Base-by-base conservation (phyloP, 208 protist species). In the Strigomonas galati region DNA sequence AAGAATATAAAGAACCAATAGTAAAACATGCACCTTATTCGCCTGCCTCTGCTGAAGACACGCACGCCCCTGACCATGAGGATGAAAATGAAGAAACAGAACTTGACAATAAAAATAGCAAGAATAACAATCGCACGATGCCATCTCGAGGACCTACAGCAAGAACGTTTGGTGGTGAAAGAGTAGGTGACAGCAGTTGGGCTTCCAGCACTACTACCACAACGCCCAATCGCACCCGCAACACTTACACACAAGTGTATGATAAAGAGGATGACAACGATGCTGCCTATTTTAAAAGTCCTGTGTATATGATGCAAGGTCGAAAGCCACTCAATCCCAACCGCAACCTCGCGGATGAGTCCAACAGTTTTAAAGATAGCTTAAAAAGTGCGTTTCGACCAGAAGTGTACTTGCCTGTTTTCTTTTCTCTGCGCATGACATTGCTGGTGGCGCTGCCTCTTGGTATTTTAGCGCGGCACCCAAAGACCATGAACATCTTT, bases 381-480 rank as follows among this genome's bases (percentile, higher is more conserved):
- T n/a, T n/a, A n/a, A n/a, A n/a, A n/a, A n/a, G n/a, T n/a, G n/a
- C n/a, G n/a, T 65, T 67, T 26, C 67, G 55, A 17, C 71, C 71
- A 0, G 67, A 76, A 46, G 65, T 76, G 28, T 76, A 76, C 67
- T 62, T 70, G 52, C 23, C 46, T 9, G 46, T 72, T 12, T 72
- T 77, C 67, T 59, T 75, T 37, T 64, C 77, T 14, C 67, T 79
- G 17, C 78, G 78, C 53, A 79, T 76, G 28, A 79, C 78, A 0
- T 43, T 84, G 7, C 17, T 84, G 32, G 61, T 66, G 24, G 72
- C 54, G 0, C 57, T 84, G 10, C 78, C 78, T 9, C 57, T 79
- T 21, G 60, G 54, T 26, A n/a, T 74, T 23, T 65, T 84, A 17
- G n/a, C 59, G 56, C 66, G 46, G n/a, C 66, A 69, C 37, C 63